Evolutionary conservation across 139 green algal species (phyloP).

Genomic region (Nannochloris sp.): DNA sequence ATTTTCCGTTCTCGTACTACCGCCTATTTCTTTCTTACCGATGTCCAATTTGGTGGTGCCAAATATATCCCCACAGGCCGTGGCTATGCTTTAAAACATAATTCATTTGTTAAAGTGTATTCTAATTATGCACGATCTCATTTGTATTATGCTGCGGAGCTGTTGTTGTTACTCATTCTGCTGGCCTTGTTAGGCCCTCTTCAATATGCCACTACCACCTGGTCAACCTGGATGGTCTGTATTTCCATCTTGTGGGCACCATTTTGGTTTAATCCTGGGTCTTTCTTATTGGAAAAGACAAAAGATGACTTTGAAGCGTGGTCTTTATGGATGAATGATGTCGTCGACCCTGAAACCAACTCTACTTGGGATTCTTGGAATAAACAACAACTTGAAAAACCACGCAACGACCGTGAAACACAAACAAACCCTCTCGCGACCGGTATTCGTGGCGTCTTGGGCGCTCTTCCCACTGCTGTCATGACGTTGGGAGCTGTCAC

Average conservation of each 20-base stretch:
- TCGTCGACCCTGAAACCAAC: constrained; percentile 29
- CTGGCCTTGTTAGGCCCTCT: constrained; percentile 30
- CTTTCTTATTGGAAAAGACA: constrained; percentile 33
- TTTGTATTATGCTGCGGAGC: constrained; percentile 60
- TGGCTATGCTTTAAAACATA: constrained; percentile 71
- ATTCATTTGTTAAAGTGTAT: constrained; percentile 52
- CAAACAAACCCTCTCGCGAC: constrained; percentile 24
- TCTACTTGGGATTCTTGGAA: constrained; percentile 37
- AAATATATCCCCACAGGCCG: constrained; percentile 77
- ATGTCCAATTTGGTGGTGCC: constrained; percentile 56
- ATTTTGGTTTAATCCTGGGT: constrained; percentile 74
- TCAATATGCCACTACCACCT: constrained; percentile 41
- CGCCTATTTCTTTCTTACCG: constrained; percentile 46
- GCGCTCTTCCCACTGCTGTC: constrained; percentile 22
- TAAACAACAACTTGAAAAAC: constrained; percentile 37
- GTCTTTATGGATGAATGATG: constrained; percentile 42
- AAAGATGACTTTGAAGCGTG: constrained; percentile 40
- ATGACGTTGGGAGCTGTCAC: constrained; percentile 24
- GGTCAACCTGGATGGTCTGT: constrained; percentile 59
- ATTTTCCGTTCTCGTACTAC: constrained; percentile 64
- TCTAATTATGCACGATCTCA: constrained; percentile 52
- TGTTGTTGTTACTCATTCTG: constrained; percentile 53
- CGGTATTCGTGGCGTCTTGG: constrained; percentile 18
- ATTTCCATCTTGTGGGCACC: constrained; percentile 54
- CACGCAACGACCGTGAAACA: constrained; percentile 29